Percentiles rank a stretch among this genome's conserved stretches.
phyloP scores from a whole-genome alignment of 2,329 filamentous ascomycete species.

The Aureobasidium musti region DNA sequence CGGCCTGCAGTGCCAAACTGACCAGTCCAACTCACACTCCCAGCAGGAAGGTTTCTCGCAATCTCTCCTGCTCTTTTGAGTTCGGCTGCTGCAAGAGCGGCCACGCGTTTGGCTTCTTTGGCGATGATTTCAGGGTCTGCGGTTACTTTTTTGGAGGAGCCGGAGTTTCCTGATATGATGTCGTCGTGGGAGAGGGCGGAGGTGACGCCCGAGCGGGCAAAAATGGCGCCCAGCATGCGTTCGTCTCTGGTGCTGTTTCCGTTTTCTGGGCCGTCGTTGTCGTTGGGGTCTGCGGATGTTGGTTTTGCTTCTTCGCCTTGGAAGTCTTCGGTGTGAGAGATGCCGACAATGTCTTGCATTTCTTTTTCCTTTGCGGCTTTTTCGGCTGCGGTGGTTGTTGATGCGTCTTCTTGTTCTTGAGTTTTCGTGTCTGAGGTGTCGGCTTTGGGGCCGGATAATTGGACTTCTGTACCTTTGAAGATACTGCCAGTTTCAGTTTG shows the following conservation, averaged over 20 bases:
- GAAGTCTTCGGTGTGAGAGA: slow-evolving; percentile 50
- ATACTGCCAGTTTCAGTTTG: slow-evolving; percentile 81
- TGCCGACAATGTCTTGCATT: slow-evolving; percentile 44
- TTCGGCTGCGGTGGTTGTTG: neutral
- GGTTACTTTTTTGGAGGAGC: slow-evolving; percentile 53
- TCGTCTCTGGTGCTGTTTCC: slow-evolving; percentile 44
- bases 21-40: slow-evolving; percentile 93
- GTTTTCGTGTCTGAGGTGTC: slow-evolving; percentile 31
- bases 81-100: slow-evolving; percentile 73
- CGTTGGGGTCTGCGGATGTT: neutral
- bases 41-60: slow-evolving; percentile 72
- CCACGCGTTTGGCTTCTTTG: slow-evolving; percentile 77
- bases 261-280: slow-evolving; percentile 22
- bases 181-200: slow-evolving; percentile 92
- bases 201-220: slow-evolving; percentile 81
- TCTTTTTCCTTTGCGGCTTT: slow-evolving; percentile 8
- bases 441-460: slow-evolving; percentile 48
- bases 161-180: slow-evolving; percentile 74
- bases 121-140: slow-evolving; percentile 78
- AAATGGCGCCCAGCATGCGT: slow-evolving; percentile 84
- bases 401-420: neutral
- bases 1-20: slow-evolving; percentile 75
- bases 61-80: slow-evolving; percentile 72
- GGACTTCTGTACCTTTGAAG: slow-evolving; percentile 84
- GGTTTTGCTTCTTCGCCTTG: slow-evolving; percentile 38